Evolutionary conservation across 148 eudicot species (phyloP).

Genomic region (Silene uniflora): DNA sequence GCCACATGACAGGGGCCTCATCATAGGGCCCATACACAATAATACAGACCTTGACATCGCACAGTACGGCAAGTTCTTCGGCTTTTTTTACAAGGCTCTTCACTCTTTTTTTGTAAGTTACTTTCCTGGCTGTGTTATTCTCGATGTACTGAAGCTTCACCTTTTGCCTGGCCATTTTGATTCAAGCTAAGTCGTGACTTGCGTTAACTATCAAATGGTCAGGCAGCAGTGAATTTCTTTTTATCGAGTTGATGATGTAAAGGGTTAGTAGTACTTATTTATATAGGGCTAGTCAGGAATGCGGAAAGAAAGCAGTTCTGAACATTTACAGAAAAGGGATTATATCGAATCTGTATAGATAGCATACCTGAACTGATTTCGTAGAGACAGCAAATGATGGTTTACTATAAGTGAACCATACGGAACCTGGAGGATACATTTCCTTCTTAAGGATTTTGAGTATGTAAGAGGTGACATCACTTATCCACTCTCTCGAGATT

Average conservation of each 20-base stretch:
- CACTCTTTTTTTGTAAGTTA: conserved; percentile 15
- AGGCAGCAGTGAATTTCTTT: not conserved
- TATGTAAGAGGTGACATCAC: not conserved
- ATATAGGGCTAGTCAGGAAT: not conserved
- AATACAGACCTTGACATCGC: not conserved
- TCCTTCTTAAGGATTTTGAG: not conserved
- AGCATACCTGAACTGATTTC: not conserved
- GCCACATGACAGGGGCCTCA: not conserved
- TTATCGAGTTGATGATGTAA: not conserved
- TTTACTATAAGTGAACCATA: not conserved
- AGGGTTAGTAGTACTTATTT: not conserved
- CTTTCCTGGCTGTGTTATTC: conserved; percentile 13
- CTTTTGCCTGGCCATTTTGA: conserved; percentile 20
- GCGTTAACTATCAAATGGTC: not conserved
- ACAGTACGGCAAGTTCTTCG: not conserved
- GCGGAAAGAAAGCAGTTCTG: not conserved
- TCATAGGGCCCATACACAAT: conserved; percentile 3
- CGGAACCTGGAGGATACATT: not conserved
- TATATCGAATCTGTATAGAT: not conserved
- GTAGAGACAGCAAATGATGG: not conserved
- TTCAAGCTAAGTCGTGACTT: not conserved
- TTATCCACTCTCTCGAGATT: not conserved
- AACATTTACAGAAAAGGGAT: not conserved
- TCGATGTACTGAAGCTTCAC: conserved; percentile 22
- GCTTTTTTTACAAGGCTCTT: conserved; percentile 14